phyloP scores from a whole-genome alignment of 2,329 filamentous ascomycete genomes.

The Balansia obtecta region DNA sequence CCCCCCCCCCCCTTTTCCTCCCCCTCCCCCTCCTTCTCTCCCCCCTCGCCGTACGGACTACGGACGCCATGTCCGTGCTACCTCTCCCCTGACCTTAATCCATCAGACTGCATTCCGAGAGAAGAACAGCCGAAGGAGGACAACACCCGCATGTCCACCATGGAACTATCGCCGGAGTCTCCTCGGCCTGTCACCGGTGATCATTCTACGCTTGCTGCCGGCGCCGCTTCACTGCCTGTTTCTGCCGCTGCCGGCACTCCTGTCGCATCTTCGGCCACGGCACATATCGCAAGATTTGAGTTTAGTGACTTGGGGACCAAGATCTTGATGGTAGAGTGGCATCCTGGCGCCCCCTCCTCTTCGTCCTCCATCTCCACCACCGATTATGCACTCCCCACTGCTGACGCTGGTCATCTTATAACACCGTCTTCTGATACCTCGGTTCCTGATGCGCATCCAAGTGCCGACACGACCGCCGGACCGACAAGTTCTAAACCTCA shows the following conservation, averaged over 20 bases:
- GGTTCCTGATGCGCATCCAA: slow-evolving; percentile 10
- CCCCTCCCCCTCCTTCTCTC: too few relatives aligned
- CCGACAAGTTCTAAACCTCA: background rate
- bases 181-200: slow-evolving; percentile 16
- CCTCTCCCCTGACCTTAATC: slow-evolving; percentile 5
- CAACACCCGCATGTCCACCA: slow-evolving; percentile 6
- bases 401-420: slow-evolving; percentile 2
- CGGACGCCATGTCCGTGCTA: slow-evolving; percentile 6
- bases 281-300: slow-evolving; percentile 60
- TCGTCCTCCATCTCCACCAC: background rate
- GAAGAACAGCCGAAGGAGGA: slow-evolving; percentile 4
- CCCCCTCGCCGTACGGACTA: background rate
- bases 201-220: background rate
- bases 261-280: slow-evolving; percentile 10
- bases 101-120: slow-evolving; percentile 6
- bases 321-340: slow-evolving; percentile 89
- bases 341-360: slow-evolving; percentile 23
- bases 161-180: slow-evolving; percentile 21
- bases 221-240: background rate
- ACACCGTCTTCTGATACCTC: slow-evolving; percentile 7
- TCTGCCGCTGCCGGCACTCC: slow-evolving; percentile 3
- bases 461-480: background rate
- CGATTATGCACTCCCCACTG: background rate
- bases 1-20: too few relatives aligned
- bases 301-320: slow-evolving; percentile 83